Evolutionary conservation across 192 early-diverging fungal genomes (phyloP).

Genomic region (Backusella macrospora): DNA sequence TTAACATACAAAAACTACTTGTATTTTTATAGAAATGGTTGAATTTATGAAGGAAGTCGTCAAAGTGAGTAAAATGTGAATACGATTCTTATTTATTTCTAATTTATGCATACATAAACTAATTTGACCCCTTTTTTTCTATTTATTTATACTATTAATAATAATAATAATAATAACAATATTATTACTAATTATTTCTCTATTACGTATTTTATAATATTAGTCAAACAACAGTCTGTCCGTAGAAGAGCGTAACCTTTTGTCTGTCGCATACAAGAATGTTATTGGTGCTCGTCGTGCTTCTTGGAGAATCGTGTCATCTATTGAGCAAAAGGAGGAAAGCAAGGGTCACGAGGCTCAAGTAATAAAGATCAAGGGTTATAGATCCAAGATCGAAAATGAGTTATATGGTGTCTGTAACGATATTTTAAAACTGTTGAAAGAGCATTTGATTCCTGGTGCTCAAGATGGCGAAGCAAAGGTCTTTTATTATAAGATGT

Average conservation of each 20-base stretch:
- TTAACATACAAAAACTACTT: neutral
- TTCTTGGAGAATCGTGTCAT: slow-evolving; percentile 96
- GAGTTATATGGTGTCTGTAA: slow-evolving; percentile 93
- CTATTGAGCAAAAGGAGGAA: slow-evolving; percentile 96
- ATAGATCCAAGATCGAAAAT: slow-evolving; percentile 92
- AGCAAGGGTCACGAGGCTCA: slow-evolving; percentile 83
- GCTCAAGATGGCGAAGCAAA: slow-evolving; percentile 93
- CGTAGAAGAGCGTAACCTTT: slow-evolving; percentile 96
- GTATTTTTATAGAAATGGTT: slow-evolving; percentile 68
- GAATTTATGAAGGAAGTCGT: slow-evolving; percentile 74
- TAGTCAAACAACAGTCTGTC: slow-evolving; percentile 46
- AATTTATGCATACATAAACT: neutral
- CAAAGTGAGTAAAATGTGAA: slow-evolving; percentile 31
- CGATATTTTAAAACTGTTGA: slow-evolving; percentile 92
- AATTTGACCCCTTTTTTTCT: neutral
- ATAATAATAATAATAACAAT: neutral
- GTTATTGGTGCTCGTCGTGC: slow-evolving; percentile 96
- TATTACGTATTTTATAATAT: neutral
- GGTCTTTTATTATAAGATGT: slow-evolving; percentile 99
- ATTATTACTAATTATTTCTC: neutral
- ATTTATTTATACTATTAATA: neutral
- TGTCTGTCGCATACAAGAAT: slow-evolving; percentile 99
- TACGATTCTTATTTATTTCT: neutral
- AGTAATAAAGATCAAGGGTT: slow-evolving; percentile 88
- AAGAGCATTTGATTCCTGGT: slow-evolving; percentile 85